These are phyloP conservation scores for Aspergillus cristatus DNA, from an alignment of 495 filamentous ascomycete species.

Conservation along the genomic window DNA sequence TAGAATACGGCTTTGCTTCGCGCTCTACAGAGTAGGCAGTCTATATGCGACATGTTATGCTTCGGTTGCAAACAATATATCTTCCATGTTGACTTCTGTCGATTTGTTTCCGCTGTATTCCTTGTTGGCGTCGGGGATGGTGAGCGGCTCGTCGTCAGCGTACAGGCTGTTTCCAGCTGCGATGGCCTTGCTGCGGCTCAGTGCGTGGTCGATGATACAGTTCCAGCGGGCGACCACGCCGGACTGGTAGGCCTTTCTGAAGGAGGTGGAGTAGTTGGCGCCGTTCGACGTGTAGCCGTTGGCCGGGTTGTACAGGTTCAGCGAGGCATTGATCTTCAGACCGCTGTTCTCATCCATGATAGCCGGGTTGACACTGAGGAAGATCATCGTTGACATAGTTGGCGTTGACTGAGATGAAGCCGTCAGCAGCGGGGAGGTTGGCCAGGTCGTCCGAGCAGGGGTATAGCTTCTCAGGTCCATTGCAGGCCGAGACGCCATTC, in stretches of 20 bases:
- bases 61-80: too few species aligned
- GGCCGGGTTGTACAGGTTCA: conserved; percentile 5
- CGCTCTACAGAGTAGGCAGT: too few species aligned
- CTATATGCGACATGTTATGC: too few species aligned
- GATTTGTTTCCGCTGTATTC: too few species aligned
- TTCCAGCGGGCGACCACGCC: conserved; percentile 5
- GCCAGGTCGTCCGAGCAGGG: conserved; percentile 8
- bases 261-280: conserved; percentile 6
- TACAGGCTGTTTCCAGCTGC: conserved; percentile 1
- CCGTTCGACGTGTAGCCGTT: conserved; percentile 4
- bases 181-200: background rate
- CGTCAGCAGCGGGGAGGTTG: conserved; percentile 4
- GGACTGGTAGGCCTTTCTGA: conserved; percentile 1
- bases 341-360: conserved; percentile 2
- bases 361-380: conserved; percentile 7
- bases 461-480: conserved; percentile 8
- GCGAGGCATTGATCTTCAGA: conserved; percentile 2
- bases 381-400: conserved; percentile 10
- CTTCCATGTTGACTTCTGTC: too few species aligned
- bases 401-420: conserved; percentile 5
- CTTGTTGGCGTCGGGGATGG: too few species aligned
- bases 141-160: conserved; percentile 6
- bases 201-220: conserved; percentile 4
- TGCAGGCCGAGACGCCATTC: conserved; percentile 8
- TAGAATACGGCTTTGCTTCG: too few species aligned